Evolutionary conservation across 805 yeast genomes (phyloP).

Genomic region (Saccharomycopsis fermentans): DNA sequence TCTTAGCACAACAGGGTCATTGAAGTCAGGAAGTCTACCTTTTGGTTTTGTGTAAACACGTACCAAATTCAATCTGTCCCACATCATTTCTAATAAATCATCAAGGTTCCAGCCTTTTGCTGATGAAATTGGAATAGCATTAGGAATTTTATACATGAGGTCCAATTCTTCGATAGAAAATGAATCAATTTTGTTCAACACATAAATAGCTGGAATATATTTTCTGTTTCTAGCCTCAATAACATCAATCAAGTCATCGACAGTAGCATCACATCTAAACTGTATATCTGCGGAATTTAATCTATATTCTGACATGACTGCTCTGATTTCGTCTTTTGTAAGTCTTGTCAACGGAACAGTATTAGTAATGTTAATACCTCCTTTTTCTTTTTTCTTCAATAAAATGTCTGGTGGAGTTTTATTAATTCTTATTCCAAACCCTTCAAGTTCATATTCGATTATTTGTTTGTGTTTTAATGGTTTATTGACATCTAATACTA

Average conservation of each 20-base stretch:
- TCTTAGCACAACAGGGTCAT: constrained; percentile 88
- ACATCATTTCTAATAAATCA: constrained; percentile 88
- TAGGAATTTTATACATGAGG: constrained; percentile 80
- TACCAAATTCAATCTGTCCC: constrained; percentile 84
- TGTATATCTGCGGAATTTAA: constrained; percentile 95
- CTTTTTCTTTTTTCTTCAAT: constrained; percentile 86
- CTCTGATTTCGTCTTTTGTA: constrained; percentile 87
- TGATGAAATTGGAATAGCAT: constrained; percentile 94
- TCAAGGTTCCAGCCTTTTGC: constrained; percentile 97
- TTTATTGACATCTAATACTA: constrained; percentile 91
- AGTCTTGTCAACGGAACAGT: constrained; percentile 88
- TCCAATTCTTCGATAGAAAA: constrained; percentile 91
- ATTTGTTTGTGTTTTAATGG: constrained; percentile 91
- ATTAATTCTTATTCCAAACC: constrained; percentile 92
- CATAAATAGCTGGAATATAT: constrained; percentile 93
- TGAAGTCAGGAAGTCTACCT: constrained; percentile 87
- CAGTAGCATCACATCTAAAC: constrained; percentile 94
- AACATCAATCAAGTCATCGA: constrained; percentile 91
- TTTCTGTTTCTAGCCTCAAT: constrained; percentile 84
- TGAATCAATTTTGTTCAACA: constrained; percentile 90
- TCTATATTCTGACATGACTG: constrained; percentile 92
- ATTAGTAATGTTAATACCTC: constrained; percentile 88
- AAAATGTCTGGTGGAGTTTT: constrained; percentile 88
- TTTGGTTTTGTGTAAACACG: constrained; percentile 97
- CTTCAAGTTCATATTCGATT: constrained; percentile 92